Conservation (phyloP, 768 basidiomycete species). For the Xanthoconium purpureum region DNA sequence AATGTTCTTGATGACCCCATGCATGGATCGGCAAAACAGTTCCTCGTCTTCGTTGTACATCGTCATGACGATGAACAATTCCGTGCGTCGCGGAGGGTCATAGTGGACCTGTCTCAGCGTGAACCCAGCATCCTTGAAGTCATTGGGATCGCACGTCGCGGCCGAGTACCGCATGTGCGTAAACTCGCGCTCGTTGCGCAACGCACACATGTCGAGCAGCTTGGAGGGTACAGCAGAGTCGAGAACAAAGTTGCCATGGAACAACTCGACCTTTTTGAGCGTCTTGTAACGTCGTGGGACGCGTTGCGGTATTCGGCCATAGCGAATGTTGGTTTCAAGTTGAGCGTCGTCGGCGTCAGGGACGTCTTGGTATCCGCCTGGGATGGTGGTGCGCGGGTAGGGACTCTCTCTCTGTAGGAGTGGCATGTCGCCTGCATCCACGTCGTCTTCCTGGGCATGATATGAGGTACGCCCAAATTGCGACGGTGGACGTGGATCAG, state of each 20-base stretch:
- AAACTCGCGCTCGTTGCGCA: slow-evolving; percentile 82
- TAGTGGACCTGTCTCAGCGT: slow-evolving; percentile 89
- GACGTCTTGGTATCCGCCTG: slow-evolving; percentile 41
- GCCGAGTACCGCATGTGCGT: slow-evolving; percentile 96
- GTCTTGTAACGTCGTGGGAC: slow-evolving; percentile 91
- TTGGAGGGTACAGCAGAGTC: slow-evolving; percentile 91
- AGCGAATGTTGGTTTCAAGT: slow-evolving; percentile 65
- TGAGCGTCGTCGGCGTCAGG: slow-evolving; percentile 31
- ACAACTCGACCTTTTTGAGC: slow-evolving; percentile 88
- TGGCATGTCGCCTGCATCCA: slow-evolving; percentile 66
- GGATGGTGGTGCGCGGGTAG: slow-evolving; percentile 36
- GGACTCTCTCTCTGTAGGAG: slow-evolving; percentile 48
- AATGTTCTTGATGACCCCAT: slow-evolving; percentile 94
- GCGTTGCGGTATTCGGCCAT: slow-evolving; percentile 88
- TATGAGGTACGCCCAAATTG: slow-evolving; percentile 30
- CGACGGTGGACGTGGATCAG: slow-evolving; percentile 27
- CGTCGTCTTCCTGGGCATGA: slow-evolving; percentile 41
- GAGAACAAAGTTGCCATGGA: slow-evolving; percentile 90
- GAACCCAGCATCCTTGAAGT: slow-evolving; percentile 79
- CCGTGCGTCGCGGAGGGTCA: slow-evolving; percentile 86
- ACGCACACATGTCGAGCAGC: slow-evolving; percentile 76
- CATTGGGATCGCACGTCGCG: slow-evolving; percentile 94
- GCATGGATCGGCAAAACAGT: slow-evolving; percentile 90
- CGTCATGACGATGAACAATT: slow-evolving; percentile 96
- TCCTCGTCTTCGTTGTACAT: slow-evolving; percentile 97